phyloP scores from a whole-genome alignment of 1,284 basidiomycete species.

The Trametes pubescens region DNA sequence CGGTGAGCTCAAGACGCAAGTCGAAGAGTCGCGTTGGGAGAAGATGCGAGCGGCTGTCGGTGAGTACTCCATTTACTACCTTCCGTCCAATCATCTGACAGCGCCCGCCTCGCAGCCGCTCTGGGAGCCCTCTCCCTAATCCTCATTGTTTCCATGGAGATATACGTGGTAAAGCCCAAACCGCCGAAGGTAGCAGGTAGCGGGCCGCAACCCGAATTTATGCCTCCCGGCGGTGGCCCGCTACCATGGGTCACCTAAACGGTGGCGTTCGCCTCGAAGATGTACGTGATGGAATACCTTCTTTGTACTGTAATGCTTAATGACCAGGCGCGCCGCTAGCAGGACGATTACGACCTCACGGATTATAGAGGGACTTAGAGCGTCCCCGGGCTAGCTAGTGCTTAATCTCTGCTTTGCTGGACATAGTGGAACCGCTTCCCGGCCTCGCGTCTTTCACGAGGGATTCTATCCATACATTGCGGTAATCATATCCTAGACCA shows the following conservation, averaged over 20 bases:
- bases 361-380: too few species aligned
- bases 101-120: conserved; percentile 54
- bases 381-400: background rate
- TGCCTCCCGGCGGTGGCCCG: conserved; percentile 17
- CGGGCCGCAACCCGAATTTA: conserved; percentile 36
- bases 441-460: background rate
- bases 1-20: conserved; percentile 86
- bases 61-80: conserved; percentile 49
- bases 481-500: conserved; percentile 25
- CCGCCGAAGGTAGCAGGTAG: conserved; percentile 46
- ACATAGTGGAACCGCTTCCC: background rate
- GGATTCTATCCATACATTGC: conserved; percentile 27
- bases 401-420: background rate
- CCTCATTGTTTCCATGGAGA: conserved; percentile 74
- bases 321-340: background rate
- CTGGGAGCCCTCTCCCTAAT: conserved; percentile 70
- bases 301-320: background rate
- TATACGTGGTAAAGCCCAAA: conserved; percentile 46
- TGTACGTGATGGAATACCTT: background rate
- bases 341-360: background rate
- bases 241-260: conserved; percentile 18
- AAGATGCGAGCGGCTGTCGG: conserved; percentile 88
- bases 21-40: conserved; percentile 92
- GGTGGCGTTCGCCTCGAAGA: background rate
- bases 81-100: background rate